Evolutionary conservation across 352 stramenopile species (phyloP).

Genomic region (Globisporangium parvum): DNA sequence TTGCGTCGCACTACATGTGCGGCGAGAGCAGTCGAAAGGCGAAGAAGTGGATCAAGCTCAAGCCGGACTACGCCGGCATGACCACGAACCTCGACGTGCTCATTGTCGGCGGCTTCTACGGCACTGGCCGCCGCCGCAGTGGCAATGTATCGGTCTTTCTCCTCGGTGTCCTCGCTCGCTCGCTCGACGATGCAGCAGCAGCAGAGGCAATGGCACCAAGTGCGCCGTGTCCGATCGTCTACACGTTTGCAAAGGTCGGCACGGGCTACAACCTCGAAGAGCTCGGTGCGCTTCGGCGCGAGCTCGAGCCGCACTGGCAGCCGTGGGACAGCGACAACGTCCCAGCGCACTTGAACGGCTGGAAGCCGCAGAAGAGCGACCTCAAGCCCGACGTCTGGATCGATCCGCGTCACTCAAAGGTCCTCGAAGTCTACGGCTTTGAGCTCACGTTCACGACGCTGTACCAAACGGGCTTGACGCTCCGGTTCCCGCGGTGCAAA

Average conservation of each 20-base stretch:
- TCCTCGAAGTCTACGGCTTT: slow-evolving; percentile 83
- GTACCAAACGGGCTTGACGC: slow-evolving; percentile 75
- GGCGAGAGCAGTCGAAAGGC: slow-evolving; percentile 70
- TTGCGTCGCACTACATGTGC: slow-evolving; percentile 87
- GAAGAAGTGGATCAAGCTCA: slow-evolving; percentile 86
- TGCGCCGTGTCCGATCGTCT: slow-evolving; percentile 48
- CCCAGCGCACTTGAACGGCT: slow-evolving; percentile 66
- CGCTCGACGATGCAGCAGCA: slow-evolving; percentile 46
- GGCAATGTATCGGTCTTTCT: slow-evolving; percentile 83
- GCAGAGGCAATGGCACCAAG: slow-evolving; percentile 41
- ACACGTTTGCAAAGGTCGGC: slow-evolving; percentile 77
- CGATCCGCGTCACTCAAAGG: slow-evolving; percentile 71
- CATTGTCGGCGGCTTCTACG: slow-evolving; percentile 81
- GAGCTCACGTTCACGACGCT: slow-evolving; percentile 76
- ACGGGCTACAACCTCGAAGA: slow-evolving; percentile 83
- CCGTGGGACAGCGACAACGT: slow-evolving; percentile 67
- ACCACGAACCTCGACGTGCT: slow-evolving; percentile 75
- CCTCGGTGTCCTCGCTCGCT: slow-evolving; percentile 53
- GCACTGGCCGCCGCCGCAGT: slow-evolving; percentile 62
- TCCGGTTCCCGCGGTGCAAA: slow-evolving; percentile 79
- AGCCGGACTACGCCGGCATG: slow-evolving; percentile 84
- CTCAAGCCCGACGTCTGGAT: slow-evolving; percentile 80
- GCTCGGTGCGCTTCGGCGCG: slow-evolving; percentile 57
- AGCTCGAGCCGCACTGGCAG: slow-evolving; percentile 77
- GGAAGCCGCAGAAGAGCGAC: slow-evolving; percentile 71